Evolutionary conservation across 495 filamentous ascomycete genomes (phyloP), one percentile per base, ranked within the genome.

Genomic region (Acidiella bohemica): DNA sequence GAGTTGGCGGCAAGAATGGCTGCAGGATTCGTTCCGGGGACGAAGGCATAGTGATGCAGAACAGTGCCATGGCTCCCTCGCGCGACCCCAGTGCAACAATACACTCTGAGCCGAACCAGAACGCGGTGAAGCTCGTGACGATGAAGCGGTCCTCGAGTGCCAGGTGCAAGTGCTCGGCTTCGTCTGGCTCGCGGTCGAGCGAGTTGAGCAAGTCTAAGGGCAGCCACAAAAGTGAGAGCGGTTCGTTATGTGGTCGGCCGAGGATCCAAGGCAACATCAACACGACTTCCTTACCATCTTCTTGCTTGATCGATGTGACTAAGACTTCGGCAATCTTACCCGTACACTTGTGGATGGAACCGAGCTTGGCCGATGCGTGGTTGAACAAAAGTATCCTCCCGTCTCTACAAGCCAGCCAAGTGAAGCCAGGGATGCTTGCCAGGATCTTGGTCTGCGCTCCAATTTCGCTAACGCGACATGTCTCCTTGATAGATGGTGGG

Each of bases 51-150:
- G n/a, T n/a, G n/a, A n/a, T 30, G 22, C 56, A 47, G 41, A 77
- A 82, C 3, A 79, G 47, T 0, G 67, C 67, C 39, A 86, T 49
- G 0, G 60, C 60, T 21, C 84, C 83, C 19, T 59, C 57, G 22
- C 80, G 68, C 6, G 79, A 81, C 3, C 87, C 87, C 0, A 93
- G 51, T 18, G 80, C 53, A n/a, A 86, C 55, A 30, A 68, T 62
- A 21, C 59, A 39, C 0, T 24, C 59, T 48, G n/a, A n/a, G n/a
- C n/a, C n/a, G n/a, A n/a, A n/a, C n/a, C 58, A 36, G 13, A 50
- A 20, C 18, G 44, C 34, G n/a, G 20, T 31, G 28, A 54, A 49
- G 31, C 53, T 54, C 0, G 68, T 70, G 6, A 67, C 57, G 36
- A 62, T 53, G 29, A 67, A 64, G 20, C 42, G 39, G 14, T 46